These are phyloP conservation scores for Picea glauca DNA, from an alignment of 75 land plant species.

Conservation along the genomic window DNA sequence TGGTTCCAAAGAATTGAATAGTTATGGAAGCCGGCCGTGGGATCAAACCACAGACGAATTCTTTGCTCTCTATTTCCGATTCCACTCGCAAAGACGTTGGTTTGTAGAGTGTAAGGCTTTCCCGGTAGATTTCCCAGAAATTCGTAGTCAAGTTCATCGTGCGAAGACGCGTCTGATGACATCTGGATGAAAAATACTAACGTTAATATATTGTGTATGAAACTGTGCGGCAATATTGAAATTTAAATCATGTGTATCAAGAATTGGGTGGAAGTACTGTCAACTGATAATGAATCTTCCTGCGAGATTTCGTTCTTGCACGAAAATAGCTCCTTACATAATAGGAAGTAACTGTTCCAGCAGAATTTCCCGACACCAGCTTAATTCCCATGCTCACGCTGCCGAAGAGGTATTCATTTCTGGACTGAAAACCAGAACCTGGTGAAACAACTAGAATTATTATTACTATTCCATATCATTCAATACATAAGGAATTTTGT, in stretches of 20 bases:
- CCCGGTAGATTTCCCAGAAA: slow-evolving; percentile 12
- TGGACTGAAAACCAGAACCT: slow-evolving; percentile 56
- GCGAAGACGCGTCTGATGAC: background rate
- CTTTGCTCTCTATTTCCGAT: slow-evolving; percentile 10
- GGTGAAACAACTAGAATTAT: background rate
- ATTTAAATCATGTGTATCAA: no score
- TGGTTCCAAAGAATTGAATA: slow-evolving; percentile 16
- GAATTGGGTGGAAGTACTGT: background rate
- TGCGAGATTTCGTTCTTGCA: background rate
- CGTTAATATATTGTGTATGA: no score
- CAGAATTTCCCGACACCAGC: slow-evolving; percentile 23
- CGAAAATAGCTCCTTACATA: slow-evolving; percentile 30
- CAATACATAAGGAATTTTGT: background rate
- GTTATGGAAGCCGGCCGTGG: slow-evolving; percentile 5
- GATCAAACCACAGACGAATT: slow-evolving; percentile 16
- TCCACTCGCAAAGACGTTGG: slow-evolving; percentile 13
- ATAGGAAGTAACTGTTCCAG: slow-evolving; percentile 56
- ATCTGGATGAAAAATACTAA: background rate
- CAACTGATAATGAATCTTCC: background rate
- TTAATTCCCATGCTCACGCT: slow-evolving; percentile 44
- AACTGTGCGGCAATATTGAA: no score
- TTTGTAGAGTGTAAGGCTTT: slow-evolving; percentile 8
- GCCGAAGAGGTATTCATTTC: slow-evolving; percentile 36
- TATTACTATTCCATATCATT: background rate
- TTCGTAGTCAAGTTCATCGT: slow-evolving; percentile 16